phyloP scores from a whole-genome alignment of 768 basidiomycete species.

The Sporobolomyces phaffii region DNA sequence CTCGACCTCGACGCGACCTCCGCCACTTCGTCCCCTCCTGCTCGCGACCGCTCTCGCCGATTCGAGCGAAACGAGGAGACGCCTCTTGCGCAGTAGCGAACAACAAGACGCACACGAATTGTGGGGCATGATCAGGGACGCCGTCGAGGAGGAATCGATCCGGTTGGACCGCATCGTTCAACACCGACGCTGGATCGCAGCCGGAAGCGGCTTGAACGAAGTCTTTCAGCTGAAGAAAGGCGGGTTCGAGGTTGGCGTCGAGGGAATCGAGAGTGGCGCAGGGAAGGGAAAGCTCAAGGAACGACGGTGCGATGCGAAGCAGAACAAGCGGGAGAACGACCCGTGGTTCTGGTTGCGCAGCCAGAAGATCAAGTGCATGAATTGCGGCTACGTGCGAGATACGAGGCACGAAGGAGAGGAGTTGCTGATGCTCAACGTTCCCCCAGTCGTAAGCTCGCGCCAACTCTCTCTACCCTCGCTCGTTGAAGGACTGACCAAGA shows the following conservation, averaged over 20 bases:
- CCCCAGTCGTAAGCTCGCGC: conserved; percentile 56
- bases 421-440: conserved; percentile 72
- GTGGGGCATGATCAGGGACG: conserved; percentile 88
- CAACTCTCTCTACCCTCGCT: too few relatives aligned
- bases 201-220: conserved; percentile 21
- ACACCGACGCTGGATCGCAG: not conserved
- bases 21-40: conserved; percentile 28
- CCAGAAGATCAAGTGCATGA: conserved; percentile 75
- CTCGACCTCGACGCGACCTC: conserved; percentile 26
- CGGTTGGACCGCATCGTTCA: conserved; percentile 62
- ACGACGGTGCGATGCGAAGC: not conserved
- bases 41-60: conserved; percentile 36
- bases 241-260: not conserved
- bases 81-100: conserved; percentile 55
- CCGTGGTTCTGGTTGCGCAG: conserved; percentile 88
- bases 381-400: conserved; percentile 70
- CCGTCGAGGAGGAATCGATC: conserved; percentile 73
- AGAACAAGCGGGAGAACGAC: conserved; percentile 49
- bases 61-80: conserved; percentile 12
- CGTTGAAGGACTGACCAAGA: too few relatives aligned
- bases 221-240: not conserved
- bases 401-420: conserved; percentile 88
- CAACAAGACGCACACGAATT: conserved; percentile 98
- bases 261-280: not conserved
- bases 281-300: not conserved